phyloP scores from a whole-genome alignment of 2,329 filamentous ascomycete genomes.

The Ophiostoma fasciatum region DNA sequence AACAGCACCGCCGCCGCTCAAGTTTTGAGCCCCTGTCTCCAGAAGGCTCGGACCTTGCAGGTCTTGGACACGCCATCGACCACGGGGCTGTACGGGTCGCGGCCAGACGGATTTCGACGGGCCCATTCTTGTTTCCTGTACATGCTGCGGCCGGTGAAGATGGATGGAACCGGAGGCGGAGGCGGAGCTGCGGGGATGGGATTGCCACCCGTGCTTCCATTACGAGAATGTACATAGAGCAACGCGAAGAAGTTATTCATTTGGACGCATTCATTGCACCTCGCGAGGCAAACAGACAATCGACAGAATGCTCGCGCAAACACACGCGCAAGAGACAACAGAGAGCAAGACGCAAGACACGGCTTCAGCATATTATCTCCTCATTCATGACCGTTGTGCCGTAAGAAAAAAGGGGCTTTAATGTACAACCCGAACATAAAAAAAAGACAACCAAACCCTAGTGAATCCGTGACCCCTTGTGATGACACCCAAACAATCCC shows the following conservation, averaged over 20 bases:
- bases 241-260: too few relatives aligned
- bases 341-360: neutral
- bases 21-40: conserved; percentile 26
- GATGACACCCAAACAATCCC: conserved; percentile 58
- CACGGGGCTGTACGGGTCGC: too few relatives aligned
- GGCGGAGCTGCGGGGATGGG: too few relatives aligned
- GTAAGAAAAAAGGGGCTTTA: conserved; percentile 40
- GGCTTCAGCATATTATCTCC: conserved; percentile 33
- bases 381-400: conserved; percentile 51
- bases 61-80: too few relatives aligned
- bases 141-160: too few relatives aligned
- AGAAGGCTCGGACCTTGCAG: neutral
- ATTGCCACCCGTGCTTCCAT: too few relatives aligned
- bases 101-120: too few relatives aligned
- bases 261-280: too few relatives aligned
- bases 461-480: conserved; percentile 62
- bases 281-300: neutral
- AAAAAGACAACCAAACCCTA: conserved; percentile 55
- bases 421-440: conserved; percentile 56
- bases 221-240: too few relatives aligned
- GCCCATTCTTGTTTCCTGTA: too few relatives aligned
- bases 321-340: neutral
- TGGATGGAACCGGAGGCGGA: too few relatives aligned
- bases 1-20: conserved; percentile 35
- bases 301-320: conserved; percentile 1